Conservation (phyloP, 1,139 yeast species). For the Kurtzmaniella quercitrusa region DNA sequence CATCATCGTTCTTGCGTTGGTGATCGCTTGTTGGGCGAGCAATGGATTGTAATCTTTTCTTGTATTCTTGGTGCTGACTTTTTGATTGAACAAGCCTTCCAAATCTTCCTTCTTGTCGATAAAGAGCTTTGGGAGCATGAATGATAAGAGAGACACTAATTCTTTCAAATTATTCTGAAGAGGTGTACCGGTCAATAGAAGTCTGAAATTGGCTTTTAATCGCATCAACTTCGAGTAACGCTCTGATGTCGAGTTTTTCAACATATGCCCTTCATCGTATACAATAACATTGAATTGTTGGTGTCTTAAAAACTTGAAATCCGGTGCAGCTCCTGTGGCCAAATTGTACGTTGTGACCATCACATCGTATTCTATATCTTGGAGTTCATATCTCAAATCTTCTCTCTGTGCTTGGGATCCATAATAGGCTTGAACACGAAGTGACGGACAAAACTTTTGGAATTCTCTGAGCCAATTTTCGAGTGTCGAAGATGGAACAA, state of each 20-base stretch:
- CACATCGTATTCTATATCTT: slow-evolving; percentile 71
- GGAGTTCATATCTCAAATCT: slow-evolving; percentile 69
- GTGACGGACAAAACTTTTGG: slow-evolving; percentile 76
- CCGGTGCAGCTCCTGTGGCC: slow-evolving; percentile 84
- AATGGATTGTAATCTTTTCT: slow-evolving; percentile 64
- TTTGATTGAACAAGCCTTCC: slow-evolving; percentile 77
- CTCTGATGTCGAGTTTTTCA: slow-evolving; percentile 85
- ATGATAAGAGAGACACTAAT: slow-evolving; percentile 81
- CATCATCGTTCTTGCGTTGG: slow-evolving; percentile 96
- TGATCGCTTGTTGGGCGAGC: slow-evolving; percentile 84
- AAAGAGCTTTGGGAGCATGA: slow-evolving; percentile 82
- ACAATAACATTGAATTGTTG: slow-evolving; percentile 82
- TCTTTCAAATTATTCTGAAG: slow-evolving; percentile 89
- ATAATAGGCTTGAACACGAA: slow-evolving; percentile 87
- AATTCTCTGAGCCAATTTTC: slow-evolving; percentile 98
- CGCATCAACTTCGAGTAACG: slow-evolving; percentile 84
- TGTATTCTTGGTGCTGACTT: slow-evolving; percentile 54
- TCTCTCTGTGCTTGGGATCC: slow-evolving; percentile 85
- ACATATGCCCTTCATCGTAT: slow-evolving; percentile 96
- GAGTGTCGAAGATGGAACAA: slow-evolving; percentile 93
- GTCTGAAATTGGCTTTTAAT: slow-evolving; percentile 72
- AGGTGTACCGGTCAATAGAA: slow-evolving; percentile 94
- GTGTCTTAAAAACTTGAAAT: slow-evolving; percentile 70
- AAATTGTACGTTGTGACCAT: slow-evolving; percentile 90
- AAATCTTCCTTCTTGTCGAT: slow-evolving; percentile 79